Evolutionary conservation across 192 early-diverging fungal species (phyloP), one percentile per base, ranked within the genome.

Genomic region (Phycomyces nitens): DNA sequence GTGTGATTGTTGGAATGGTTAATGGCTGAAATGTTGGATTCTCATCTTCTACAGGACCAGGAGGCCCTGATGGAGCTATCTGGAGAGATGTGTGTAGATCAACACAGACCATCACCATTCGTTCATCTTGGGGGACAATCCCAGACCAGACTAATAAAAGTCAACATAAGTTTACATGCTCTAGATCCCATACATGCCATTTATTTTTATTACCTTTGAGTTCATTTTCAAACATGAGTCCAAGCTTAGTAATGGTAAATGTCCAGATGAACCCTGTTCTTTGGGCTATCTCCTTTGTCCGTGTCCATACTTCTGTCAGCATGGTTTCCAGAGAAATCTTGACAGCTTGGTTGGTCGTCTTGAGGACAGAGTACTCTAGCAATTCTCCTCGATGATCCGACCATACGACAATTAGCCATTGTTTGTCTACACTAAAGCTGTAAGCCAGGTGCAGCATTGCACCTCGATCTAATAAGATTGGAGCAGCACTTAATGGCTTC

Each of bases 371-470:
- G 42, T 70, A 71, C 20, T 79, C 77, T 10, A 78, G 53, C 61
- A 79, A 59, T 50, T 82, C 75, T 12, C 80, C 80, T 21, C 74
- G 70, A 40, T 70, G 67, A 27, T 82, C 77, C 6, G 68, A 75
- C 74, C 77, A 82, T 1, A 82, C 77, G 18, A 65, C 70, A 1
- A 74, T 61, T 23, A 79, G 50, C 80, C 80, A 82, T 1, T 72
- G 75, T 2, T 72, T 65, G 60, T 82, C 75, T 39, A 74, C 42
- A 56, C 77, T 82, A 27, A 76, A 73, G 3, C 72, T 69, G 42
- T 82, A 82, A 2, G 77, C 77, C 20, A 82, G 64, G 55, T 82
- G 80, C 7, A 82, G 55, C 3, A 71, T 76, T 5, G 71, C 70
- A 5, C 60, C 51, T 10, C 67, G 69, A 18, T 76, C 71, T 1